These are phyloP conservation scores for Dioscorea dumetorum DNA, from an alignment of 106 monocot genomes.

Conservation along the genomic window DNA sequence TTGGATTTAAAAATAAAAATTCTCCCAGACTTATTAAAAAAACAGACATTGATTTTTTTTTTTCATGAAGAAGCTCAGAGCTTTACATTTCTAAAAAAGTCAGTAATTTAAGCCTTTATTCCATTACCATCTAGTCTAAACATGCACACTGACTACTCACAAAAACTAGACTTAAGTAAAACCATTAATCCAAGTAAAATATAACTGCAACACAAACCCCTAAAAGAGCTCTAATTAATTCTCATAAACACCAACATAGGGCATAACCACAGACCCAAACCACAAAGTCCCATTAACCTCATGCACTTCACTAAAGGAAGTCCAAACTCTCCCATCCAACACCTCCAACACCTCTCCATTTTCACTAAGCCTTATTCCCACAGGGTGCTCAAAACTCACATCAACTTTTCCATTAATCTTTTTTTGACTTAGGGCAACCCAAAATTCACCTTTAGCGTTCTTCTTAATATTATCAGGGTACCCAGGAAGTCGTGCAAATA, in stretches of 20 bases:
- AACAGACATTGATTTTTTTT: no score
- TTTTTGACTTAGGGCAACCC: slow-evolving; percentile 20
- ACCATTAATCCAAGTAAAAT: no score
- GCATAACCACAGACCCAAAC: slow-evolving; percentile 25
- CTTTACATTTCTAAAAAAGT: no score
- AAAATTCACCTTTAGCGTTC: slow-evolving; percentile 13
- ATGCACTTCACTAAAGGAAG: slow-evolving; percentile 27
- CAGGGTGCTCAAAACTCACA: background rate
- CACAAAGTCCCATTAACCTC: slow-evolving; percentile 19
- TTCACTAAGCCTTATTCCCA: slow-evolving; percentile 18
- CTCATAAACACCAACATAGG: slow-evolving; percentile 18
- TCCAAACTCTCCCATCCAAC: slow-evolving; percentile 7
- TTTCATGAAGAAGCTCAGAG: no score
- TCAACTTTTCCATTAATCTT: background rate
- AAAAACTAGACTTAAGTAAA: no score
- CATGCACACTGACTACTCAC: no score
- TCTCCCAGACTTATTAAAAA: no score
- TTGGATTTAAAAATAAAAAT: no score
- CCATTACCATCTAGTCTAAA: no score
- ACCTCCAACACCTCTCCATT: slow-evolving; percentile 18
- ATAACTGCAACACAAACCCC: no score
- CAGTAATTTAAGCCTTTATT: no score
- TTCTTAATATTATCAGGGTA: slow-evolving; percentile 33
- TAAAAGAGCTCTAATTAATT: background rate
- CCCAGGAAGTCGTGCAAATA: slow-evolving; percentile 16